phyloP scores from a whole-genome alignment of 2,329 filamentous ascomycete genomes.

The Dothistroma pini region DNA sequence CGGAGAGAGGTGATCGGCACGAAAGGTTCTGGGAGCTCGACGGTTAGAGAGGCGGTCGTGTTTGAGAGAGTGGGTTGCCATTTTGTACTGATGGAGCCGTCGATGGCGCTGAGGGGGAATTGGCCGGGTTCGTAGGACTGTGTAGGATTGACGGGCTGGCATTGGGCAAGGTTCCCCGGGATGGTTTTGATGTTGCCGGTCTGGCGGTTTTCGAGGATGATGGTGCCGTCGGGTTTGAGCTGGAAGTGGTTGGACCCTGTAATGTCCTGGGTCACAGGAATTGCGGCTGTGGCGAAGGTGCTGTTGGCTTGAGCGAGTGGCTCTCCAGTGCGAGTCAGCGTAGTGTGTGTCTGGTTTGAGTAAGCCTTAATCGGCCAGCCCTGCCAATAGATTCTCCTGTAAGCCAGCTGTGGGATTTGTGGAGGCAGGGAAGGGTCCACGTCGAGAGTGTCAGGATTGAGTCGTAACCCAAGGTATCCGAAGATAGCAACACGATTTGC shows the following conservation, averaged over 20 bases:
- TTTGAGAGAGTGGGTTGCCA: constrained; percentile 60
- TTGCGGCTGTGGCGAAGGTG: constrained; percentile 51
- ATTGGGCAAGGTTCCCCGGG: constrained; percentile 62
- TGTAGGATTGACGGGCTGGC: constrained; percentile 47
- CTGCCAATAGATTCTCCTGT: constrained; percentile 64
- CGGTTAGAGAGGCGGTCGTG: constrained; percentile 52
- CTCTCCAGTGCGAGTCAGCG: constrained; percentile 50
- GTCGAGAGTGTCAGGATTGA: constrained; percentile 57
- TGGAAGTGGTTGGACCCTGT: constrained; percentile 39
- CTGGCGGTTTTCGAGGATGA: constrained; percentile 58
- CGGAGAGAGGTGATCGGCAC: constrained; percentile 48
- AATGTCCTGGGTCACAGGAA: constrained; percentile 54
- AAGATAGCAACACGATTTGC: constrained; percentile 65
- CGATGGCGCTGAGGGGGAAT: constrained; percentile 64
- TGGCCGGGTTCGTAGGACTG: constrained; percentile 58
- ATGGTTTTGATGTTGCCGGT: constrained; percentile 54
- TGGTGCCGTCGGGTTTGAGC: constrained; percentile 39
- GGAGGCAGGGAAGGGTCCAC: constrained; percentile 63
- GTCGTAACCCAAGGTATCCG: constrained; percentile 63
- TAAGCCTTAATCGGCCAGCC: constrained; percentile 60
- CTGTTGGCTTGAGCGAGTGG: constrained; percentile 52
- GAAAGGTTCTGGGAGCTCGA: constrained; percentile 46
- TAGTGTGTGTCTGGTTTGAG: constrained; percentile 64
- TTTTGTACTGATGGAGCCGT: constrained; percentile 62
- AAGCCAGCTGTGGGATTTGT: constrained; percentile 58